These are phyloP conservation scores for Emericellopsis atlantica DNA, from an alignment of 2,329 filamentous ascomycete genomes.

Conservation along the genomic window DNA sequence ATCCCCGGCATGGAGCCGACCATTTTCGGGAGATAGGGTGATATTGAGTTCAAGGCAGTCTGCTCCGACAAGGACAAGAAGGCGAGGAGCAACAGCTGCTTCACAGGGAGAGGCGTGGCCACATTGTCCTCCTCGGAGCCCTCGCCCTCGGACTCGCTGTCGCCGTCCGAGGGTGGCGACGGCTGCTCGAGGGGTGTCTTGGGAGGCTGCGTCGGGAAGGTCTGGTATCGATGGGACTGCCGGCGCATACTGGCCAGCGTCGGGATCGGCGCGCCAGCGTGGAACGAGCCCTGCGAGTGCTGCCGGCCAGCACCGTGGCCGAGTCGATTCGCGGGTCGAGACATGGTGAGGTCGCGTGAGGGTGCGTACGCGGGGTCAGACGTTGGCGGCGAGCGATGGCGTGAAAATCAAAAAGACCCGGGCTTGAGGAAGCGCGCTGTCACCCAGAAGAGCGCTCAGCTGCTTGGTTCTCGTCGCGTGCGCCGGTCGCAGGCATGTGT, in stretches of 20 bases:
- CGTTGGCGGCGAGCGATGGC: not conserved
- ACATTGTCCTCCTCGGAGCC: constrained; percentile 18
- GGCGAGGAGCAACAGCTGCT: constrained; percentile 74
- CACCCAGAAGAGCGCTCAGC: no score
- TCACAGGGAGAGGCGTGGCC: constrained; percentile 66
- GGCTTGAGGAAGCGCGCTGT: not conserved
- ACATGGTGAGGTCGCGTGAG: constrained; percentile 2
- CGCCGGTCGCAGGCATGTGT: no score
- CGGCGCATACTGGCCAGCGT: constrained; percentile 20
- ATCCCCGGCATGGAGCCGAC: constrained; percentile 75
- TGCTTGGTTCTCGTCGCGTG: no score
- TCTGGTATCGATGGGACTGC: constrained; percentile 56
- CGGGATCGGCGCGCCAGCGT: constrained; percentile 37
- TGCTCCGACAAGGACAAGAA: constrained; percentile 87
- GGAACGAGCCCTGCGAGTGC: constrained; percentile 33
- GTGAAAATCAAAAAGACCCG: not conserved
- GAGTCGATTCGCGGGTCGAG: constrained; percentile 2
- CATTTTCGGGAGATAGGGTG: constrained; percentile 91
- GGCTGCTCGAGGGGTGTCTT: constrained; percentile 44
- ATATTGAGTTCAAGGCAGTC: constrained; percentile 92
- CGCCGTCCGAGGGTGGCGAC: constrained; percentile 15
- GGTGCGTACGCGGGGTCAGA: not conserved
- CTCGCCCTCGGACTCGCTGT: constrained; percentile 6
- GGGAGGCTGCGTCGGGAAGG: constrained; percentile 66
- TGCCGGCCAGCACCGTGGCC: constrained; percentile 4